Conservation (phyloP, 2,329 filamentous ascomycete genomes). For the Stachybotrys chlorohalonatus region DNA sequence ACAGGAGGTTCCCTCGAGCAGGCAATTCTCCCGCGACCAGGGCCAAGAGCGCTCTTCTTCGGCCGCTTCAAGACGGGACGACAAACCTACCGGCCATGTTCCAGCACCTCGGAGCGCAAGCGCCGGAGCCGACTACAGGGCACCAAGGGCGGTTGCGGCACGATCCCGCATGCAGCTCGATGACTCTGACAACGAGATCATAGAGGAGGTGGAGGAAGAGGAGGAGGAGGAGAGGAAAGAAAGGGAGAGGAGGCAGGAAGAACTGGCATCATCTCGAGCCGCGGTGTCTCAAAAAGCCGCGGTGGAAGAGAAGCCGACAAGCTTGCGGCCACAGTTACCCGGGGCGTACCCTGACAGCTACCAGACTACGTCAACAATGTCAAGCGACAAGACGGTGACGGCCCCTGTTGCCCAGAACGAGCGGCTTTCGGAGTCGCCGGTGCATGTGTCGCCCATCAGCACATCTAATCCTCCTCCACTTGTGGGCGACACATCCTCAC, state of each 20-base stretch:
- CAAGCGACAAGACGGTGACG: conserved; percentile 21
- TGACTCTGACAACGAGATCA: conserved; percentile 55
- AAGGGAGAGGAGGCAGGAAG: conserved; percentile 1
- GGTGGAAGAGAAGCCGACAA: conserved; percentile 9
- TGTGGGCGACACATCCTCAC: conserved; percentile 61
- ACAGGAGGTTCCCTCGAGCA: conserved; percentile 23
- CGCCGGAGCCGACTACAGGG: conserved; percentile 37
- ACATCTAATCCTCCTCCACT: conserved; percentile 52
- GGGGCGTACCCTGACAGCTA: conserved; percentile 34
- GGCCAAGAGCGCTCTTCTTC: conserved; percentile 22
- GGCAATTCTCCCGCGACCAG: conserved; percentile 16
- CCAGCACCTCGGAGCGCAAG: conserved; percentile 15
- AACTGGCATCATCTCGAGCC: neutral
- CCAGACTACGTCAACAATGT: conserved; percentile 18
- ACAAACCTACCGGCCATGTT: conserved; percentile 18
- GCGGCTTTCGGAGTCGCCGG: conserved; percentile 58
- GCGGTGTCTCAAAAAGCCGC: conserved; percentile 2
- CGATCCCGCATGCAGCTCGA: conserved; percentile 59
- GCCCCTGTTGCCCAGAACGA: conserved; percentile 23
- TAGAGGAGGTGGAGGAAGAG: conserved; percentile 42
- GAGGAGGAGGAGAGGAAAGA: conserved; percentile 23
- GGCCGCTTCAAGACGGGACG: conserved; percentile 26
- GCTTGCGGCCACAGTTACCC: conserved; percentile 22
- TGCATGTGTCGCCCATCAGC: conserved; percentile 47
- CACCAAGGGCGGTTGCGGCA: conserved; percentile 38